These are phyloP conservation scores for Sorghum bicolor DNA, from an alignment of 176 grass and related monocot genomes.

Conservation along the genomic window Sorghum_bicolor_NCBIv3 NC_012870.2:75369001-75369500, in stretches of 20 bases:
- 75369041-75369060: conserved; percentile 56
- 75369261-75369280: conserved; percentile 64
- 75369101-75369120: background rate
- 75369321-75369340: conserved; percentile 99
- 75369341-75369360: conserved; percentile 84
- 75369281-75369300: conserved; percentile 91
- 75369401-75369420: conserved; percentile 55
- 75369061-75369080: background rate
- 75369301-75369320: conserved; percentile 98
- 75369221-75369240: conserved; percentile 83
- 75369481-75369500: conserved; percentile 99
- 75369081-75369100: background rate
- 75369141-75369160: background rate
- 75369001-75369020: background rate
- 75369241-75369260: conserved; percentile 77
- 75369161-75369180: background rate
- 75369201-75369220: conserved; percentile 89
- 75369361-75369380: conserved; percentile 61
- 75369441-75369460: conserved; percentile 92
- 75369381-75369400: conserved; percentile 55
- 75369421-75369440: conserved; percentile 65
- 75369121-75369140: background rate
- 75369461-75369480: conserved; percentile 97
- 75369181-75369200: background rate
- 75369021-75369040: background rate